Evolutionary conservation across 2,329 filamentous ascomycete genomes (phyloP).

Genomic region (Pseudocercospora macadamiae): DNA sequence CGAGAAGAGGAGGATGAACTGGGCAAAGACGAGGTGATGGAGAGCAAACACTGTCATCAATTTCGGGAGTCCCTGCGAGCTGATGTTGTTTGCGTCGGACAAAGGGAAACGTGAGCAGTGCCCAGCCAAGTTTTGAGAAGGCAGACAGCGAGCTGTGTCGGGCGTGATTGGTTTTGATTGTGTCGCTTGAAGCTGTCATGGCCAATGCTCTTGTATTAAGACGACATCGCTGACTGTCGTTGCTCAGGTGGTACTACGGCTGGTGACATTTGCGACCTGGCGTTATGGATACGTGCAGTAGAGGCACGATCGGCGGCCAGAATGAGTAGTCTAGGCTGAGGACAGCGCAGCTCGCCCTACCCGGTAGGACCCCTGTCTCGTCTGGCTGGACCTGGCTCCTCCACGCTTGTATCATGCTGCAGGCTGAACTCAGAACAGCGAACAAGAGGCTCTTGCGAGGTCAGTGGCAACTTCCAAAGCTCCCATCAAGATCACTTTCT

Average conservation of each 20-base stretch:
- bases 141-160: slow-evolving; percentile 14
- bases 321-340: background rate
- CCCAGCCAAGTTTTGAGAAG: slow-evolving; percentile 17
- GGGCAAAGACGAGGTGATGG: slow-evolving; percentile 6
- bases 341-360: slow-evolving; percentile 7
- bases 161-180: slow-evolving; percentile 15
- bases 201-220: slow-evolving; percentile 18
- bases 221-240: slow-evolving; percentile 12
- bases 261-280: background rate
- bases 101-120: slow-evolving; percentile 15
- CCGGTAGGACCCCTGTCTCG: slow-evolving; percentile 1
- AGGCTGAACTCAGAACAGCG: background rate
- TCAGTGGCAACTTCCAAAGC: background rate
- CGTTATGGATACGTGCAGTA: background rate
- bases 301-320: slow-evolving; percentile 10
- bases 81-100: slow-evolving; percentile 25
- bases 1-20: slow-evolving; percentile 1
- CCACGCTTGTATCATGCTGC: slow-evolving; percentile 3
- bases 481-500: background rate
- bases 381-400: background rate
- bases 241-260: slow-evolving; percentile 14
- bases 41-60: slow-evolving; percentile 26
- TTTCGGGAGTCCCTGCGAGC: slow-evolving; percentile 8
- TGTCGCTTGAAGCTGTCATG: slow-evolving; percentile 8
- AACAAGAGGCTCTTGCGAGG: background rate